Base-by-base conservation (phyloP, 495 filamentous ascomycete genomes). In the Sabuloglossum arenarium region DNA sequence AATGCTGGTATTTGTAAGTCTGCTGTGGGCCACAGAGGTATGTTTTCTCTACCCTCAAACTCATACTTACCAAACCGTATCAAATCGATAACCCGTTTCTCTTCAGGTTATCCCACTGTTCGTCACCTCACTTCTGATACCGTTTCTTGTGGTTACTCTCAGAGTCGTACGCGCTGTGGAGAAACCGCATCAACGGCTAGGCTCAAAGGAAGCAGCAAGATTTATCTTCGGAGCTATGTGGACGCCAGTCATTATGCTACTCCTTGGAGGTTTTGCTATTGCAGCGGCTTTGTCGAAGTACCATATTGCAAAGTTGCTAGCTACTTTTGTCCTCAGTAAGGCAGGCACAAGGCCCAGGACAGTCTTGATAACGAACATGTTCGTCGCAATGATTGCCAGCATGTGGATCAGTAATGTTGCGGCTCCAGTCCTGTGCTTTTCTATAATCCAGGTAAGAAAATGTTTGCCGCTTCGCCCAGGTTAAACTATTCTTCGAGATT, bases 321-420 rank as follows among this genome's bases (percentile, higher is more conserved):
- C 91, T 8, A 94, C 89, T 11, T 86, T 96, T 62, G 86, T 97
- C n/a, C 77, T 99, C 34, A 90, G 86, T 72, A 96, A 94, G 70
- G 91, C 91, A 32, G 91, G 91, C 10, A 94, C 91, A 10, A 80
- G 79, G 62, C 90, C 93, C 5, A 74, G 82, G 49, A 85, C 84
- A 19, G 88, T 99, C 21, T 76, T 99, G 12, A 63, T 99, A 25
- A 88, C 89, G 27, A 94, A 88, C 68, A 99, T 99, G 91, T 94
- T 94, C 61, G 91, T 99, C 46, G 91, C 91, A 59, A 89, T 90
- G 69, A 90, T 97, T 64, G 78, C 90, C 34, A 94, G 87, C 61
- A 99, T 99, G 91, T 89, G 93, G 78, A 96, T 99, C 64, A 93
- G 85, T 67, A 99, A 99, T 61, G 91, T 99, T 32, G 91, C 91